Percentiles rank a stretch among this genome's conserved stretches.
Conservation (phyloP, 2,329 filamentous ascomycete species). For the Aspergillus oerlinghausenensis region DNA sequence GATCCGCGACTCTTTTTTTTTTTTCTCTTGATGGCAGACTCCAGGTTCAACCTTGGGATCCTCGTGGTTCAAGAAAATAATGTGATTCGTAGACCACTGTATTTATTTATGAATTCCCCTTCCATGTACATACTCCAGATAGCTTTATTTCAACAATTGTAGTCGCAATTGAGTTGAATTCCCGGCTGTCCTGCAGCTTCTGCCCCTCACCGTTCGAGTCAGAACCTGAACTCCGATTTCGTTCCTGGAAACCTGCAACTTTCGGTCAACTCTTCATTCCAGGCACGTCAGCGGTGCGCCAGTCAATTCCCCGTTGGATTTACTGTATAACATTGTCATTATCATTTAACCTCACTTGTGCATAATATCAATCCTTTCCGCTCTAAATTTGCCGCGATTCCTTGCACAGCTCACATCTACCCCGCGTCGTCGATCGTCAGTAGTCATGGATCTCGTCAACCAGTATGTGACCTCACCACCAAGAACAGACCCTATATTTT, state of each 20-base stretch:
- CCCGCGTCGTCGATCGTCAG: conserved; percentile 18
- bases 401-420: conserved; percentile 9
- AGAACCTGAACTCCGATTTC: background rate
- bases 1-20: background rate
- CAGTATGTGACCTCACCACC: conserved; percentile 44
- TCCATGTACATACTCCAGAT: background rate
- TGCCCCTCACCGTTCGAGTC: background rate
- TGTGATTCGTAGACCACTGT: background rate
- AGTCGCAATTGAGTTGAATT: background rate
- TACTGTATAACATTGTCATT: background rate
- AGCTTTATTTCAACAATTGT: background rate
- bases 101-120: no score
- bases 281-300: background rate
- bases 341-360: background rate
- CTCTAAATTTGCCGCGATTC: background rate
- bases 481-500: background rate
- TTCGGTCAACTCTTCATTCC: background rate
- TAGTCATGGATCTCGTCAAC: conserved; percentile 58
- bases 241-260: background rate
- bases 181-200: background rate
- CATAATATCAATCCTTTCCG: background rate
- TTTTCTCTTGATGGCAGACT: background rate
- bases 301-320: background rate
- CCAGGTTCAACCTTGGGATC: background rate
- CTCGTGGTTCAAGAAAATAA: background rate